Base-by-base conservation (phyloP, 352 stramenopile genomes). In the Pythium brachiatum region DNA sequence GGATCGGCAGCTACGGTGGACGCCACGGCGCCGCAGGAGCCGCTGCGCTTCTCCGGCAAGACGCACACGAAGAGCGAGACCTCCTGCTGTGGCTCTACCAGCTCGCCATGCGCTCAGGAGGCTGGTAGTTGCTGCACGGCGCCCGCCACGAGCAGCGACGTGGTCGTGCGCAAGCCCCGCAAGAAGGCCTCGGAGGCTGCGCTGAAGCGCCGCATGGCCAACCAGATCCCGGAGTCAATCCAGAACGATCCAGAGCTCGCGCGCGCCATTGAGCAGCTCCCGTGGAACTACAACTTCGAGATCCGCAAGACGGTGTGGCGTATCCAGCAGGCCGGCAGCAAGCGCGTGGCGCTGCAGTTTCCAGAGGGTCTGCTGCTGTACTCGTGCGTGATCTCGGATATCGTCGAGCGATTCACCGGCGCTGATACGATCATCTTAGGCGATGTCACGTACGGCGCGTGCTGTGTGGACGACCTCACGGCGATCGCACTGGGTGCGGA, bases 361-460 rank as follows among this genome's bases (percentile, higher is more conserved):
- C 98, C 98, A 2, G 98, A 99, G 78, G 98, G 98, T 2, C 69
- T 99, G 26, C 75, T 99, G 21, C 90, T 99, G 53, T 99, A 99
- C 57, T 88, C 97, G 20, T 99, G 95, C 55, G 88, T 98, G 23
- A 96, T 99, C 53, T 97, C 96, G 6, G 97, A 99, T 77, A 99
- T 99, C 61, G 92, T 99, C 44, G 83, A 98, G 71, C 86, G 94
- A 43, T 99, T 99, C 66, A 88, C 90, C 0, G 79, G 89, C 64
- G 86, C 89, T 18, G 75, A 92, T 59, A 91, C 82, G 44, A 96
- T 99, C 52, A 97, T 99, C 56, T 74, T 99, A 54, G 97, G 96
- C 25, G 98, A 99, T 69, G 97, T 95, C 21, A 99, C 97, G 2
- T 99, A 99, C 56, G 98, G 98, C 26, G 97, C 98, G n/a, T 99